These are phyloP conservation scores for Withania somnifera DNA, from an alignment of 305 asterid genomes.

Conservation along the genomic window DNA sequence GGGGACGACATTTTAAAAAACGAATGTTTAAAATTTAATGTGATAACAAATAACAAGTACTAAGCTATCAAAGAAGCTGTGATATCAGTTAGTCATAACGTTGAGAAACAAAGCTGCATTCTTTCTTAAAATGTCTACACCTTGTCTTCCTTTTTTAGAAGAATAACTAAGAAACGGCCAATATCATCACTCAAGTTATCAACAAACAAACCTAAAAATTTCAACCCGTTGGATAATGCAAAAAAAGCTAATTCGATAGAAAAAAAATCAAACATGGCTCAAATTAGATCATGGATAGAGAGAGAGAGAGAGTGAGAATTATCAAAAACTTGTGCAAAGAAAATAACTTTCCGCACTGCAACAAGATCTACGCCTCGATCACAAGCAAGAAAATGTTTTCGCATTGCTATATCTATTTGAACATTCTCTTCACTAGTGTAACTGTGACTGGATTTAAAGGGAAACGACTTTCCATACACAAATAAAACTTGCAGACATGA, in stretches of 20 bases:
- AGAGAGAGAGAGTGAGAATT: not conserved
- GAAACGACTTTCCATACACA: too few species aligned
- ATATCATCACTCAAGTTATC: not conserved
- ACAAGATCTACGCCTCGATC: too few species aligned
- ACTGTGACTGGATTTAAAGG: too few species aligned
- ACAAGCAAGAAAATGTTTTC: too few species aligned
- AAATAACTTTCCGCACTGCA: not conserved
- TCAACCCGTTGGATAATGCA: too few species aligned
- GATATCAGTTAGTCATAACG: not conserved
- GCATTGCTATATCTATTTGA: too few species aligned
- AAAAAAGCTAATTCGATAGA: not conserved
- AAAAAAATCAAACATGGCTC: not conserved
- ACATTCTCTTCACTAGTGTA: too few species aligned
- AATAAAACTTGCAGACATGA: too few species aligned
- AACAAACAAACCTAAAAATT: not conserved
- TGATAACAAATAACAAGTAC: not conserved
- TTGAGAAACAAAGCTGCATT: not conserved
- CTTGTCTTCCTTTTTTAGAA: not conserved
- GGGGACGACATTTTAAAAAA: not conserved
- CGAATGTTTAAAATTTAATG: not conserved
- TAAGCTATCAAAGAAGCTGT: not conserved
- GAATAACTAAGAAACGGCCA: not conserved
- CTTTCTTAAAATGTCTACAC: not conserved
- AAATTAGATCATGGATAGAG: not conserved
- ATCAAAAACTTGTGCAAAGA: not conserved